A percentile compares a stretch with the other conserved stretches of the same genome.
phyloP scores from a whole-genome alignment of 2,329 filamentous ascomycete genomes.

The Penicillium brasilianum region DNA sequence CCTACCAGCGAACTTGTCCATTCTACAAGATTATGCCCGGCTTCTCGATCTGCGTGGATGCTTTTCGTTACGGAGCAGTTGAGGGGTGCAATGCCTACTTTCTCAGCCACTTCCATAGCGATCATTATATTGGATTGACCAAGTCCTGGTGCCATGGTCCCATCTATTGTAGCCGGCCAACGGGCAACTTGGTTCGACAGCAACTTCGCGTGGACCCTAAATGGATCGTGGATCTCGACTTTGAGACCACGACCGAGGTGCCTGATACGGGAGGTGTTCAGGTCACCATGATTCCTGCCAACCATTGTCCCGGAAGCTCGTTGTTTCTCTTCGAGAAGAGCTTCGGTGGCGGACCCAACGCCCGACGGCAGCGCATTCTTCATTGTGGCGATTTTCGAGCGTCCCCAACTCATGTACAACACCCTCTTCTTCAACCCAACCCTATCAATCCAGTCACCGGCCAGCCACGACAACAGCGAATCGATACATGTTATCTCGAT shows the following conservation, averaged over 20 bases:
- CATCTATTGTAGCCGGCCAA: slow-evolving; percentile 95
- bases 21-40: slow-evolving; percentile 99
- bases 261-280: slow-evolving; percentile 80
- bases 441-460: slow-evolving; percentile 71
- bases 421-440: slow-evolving; percentile 80
- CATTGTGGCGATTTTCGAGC: slow-evolving; percentile 97
- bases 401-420: slow-evolving; percentile 79
- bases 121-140: slow-evolving; percentile 92
- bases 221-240: slow-evolving; percentile 84
- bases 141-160: slow-evolving; percentile 89
- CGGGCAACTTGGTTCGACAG: slow-evolving; percentile 83
- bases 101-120: slow-evolving; percentile 95
- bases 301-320: slow-evolving; percentile 95
- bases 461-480: slow-evolving; percentile 77
- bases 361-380: slow-evolving; percentile 75
- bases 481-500: slow-evolving; percentile 95
- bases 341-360: slow-evolving; percentile 63
- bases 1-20: slow-evolving; percentile 88
- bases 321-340: slow-evolving; percentile 89
- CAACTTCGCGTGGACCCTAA: slow-evolving; percentile 85
- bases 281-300: slow-evolving; percentile 94
- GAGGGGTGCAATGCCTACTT: slow-evolving; percentile 94
- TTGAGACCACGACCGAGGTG: slow-evolving; percentile 78
- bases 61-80: slow-evolving; percentile 92
- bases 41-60: slow-evolving; percentile 91